Base-by-base conservation (phyloP, 495 filamentous ascomycete genomes). In the Talaromyces thailandensis region DNA sequence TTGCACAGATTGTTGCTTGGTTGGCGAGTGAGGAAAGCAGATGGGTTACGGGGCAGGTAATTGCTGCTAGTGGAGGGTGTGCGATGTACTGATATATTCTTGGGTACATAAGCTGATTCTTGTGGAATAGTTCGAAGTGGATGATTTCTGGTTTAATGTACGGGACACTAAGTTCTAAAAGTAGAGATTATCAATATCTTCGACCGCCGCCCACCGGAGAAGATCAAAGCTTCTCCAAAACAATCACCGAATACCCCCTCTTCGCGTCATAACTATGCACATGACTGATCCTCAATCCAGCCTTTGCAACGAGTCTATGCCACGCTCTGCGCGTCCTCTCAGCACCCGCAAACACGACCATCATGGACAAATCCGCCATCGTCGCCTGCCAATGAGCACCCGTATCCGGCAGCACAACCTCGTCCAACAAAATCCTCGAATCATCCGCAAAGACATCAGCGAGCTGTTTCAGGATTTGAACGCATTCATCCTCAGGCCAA, bases 1-100 rank as follows among this genome's bases (percentile, higher is more conserved):
- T 88, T 56, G 83, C 86, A 0, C 71, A 75, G 43, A 75, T 77
- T 7, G 71, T 85, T 8, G 75, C 63, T 6, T 86, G 82, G 61
- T 63, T 87, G 61, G 72, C 72, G 9, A 69, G 79, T 21, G 71
- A 75, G 60, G 73, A 75, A 21, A 70, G 73, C 23, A 69, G 69
- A 16, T 88, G 84, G 84, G 73, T 88, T 29, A 82, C 80, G 5
- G 85, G 86, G 5, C 83, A 88, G 74, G 68, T 79, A 18, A 62
- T 87, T 24, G 73, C 74, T 56, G 80, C 77, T 11, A 86, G 85
- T 76, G 84, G 85, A 2, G 84, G 81, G 5, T 71, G 31, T n/a
- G 35, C 35, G 4, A 59, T 59, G 57, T 59, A 59, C n/a, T 59
- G 35, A 40, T 57, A 11, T 52, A 7, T 24, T 18, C 9, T 26